Base-by-base conservation (phyloP, 2,329 filamentous ascomycete genomes). In the Fulvia fulva region DNA sequence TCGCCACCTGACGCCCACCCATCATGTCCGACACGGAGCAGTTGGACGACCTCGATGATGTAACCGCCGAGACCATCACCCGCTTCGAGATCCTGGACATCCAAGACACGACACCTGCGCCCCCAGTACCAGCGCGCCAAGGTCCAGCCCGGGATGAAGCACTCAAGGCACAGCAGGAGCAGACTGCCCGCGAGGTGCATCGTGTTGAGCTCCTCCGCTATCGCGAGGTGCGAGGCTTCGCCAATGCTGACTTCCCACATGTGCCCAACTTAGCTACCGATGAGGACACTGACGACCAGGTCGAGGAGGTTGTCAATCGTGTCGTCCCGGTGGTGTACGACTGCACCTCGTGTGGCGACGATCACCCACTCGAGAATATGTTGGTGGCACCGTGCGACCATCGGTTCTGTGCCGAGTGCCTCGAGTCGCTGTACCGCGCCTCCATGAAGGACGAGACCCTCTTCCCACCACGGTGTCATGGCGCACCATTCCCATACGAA, bases 401-500 rank as follows among this genome's bases (percentile, higher is more conserved):
- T 30, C 22, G 23, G 9, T 62, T 51, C 26, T 59, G 57, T 47
- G 51, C 46, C 16, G 19, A 37, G 6, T 62, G 60, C 47, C 22
- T 62, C 21, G 53, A 59, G 41, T 23, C 37, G 9, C 54, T 59
- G 21, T 55, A 57, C 21, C 21, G 51, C 21, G 14, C 25, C 7
- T 28, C 54, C 9, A 53, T 62, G 46, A 34, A 32, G 4, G 54
- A 62, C 44, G 50, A 55, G 41, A 21, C 37, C 11, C 32, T 59
- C 5, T 62, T 51, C 22, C 60, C 60, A 16, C 57, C 60, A 12
- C 60, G 57, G 12, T 59, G 60, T 26, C 59, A 56, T 51, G 22
- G 53, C 21, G 55, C 56, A 22, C 14, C 4, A 3, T 54, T 63
- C 1, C 22, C 41, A 8, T 57, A 57, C 41, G 50, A 47, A 0